Evolutionary conservation across 2,329 filamentous ascomycete species (phyloP).

Genomic region (Sporothrix brasiliensis): DNA sequence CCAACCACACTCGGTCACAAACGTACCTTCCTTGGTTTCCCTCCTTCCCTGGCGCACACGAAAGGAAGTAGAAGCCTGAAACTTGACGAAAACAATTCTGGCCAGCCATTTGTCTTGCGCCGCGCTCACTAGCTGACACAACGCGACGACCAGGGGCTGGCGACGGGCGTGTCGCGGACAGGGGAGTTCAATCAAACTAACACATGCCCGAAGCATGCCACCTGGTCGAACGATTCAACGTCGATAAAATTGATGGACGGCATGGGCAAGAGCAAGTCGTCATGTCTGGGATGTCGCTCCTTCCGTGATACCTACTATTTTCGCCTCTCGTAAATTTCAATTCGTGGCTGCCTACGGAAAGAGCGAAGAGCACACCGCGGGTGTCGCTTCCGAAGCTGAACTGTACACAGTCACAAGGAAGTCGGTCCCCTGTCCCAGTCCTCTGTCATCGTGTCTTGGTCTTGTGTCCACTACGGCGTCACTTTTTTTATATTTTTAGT

Average conservation of each 20-base stretch:
- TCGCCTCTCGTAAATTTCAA: neutral
- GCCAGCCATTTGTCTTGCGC: constrained; percentile 5
- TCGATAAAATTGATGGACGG: too few species aligned
- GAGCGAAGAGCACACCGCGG: neutral
- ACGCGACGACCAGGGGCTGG: neutral
- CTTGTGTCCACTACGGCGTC: neutral
- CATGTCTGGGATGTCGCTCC: neutral
- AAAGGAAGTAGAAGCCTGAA: neutral
- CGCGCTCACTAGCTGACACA: constrained; percentile 13
- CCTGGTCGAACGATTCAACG: neutral
- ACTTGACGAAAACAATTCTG: neutral
- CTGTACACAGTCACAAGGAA: neutral
- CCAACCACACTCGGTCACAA: constrained; percentile 9
- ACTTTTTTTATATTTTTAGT: neutral
- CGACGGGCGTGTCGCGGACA: constrained; percentile 19
- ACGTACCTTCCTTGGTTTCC: neutral
- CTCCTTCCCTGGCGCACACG: neutral
- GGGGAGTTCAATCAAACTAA: constrained; percentile 12
- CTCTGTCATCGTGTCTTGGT: constrained; percentile 1
- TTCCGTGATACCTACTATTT: neutral
- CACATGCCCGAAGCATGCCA: constrained; percentile 18
- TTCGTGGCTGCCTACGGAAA: neutral
- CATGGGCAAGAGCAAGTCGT: neutral
- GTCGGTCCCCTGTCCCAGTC: neutral
- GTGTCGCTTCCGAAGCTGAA: constrained; percentile 3